Evolutionary conservation across 805 yeast genomes (phyloP).

Genomic region (Zygotorulaspora sp.): DNA sequence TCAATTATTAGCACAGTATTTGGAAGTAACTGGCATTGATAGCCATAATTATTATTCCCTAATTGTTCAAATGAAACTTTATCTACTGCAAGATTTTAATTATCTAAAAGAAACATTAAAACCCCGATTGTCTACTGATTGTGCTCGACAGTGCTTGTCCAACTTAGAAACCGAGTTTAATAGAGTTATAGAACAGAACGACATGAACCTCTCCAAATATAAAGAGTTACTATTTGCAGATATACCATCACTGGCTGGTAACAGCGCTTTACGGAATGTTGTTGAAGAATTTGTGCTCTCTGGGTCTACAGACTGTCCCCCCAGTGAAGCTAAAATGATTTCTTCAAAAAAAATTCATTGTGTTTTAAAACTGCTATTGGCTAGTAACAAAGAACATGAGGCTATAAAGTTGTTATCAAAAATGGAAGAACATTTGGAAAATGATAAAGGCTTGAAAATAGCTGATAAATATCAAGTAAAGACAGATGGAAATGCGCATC

Average conservation of each 20-base stretch:
- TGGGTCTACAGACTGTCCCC: constrained; percentile 10
- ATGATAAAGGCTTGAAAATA: constrained; percentile 3
- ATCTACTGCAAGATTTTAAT: constrained; percentile 24
- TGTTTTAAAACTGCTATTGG: constrained; percentile 28
- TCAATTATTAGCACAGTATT: constrained; percentile 25
- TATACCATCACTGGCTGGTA: constrained; percentile 15
- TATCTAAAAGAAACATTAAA: constrained; percentile 19
- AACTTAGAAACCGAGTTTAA: constrained; percentile 15
- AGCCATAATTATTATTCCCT: constrained; percentile 17
- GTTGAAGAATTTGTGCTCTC: constrained; percentile 18
- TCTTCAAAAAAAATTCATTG: constrained; percentile 25
- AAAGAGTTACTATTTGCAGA: constrained; percentile 22
- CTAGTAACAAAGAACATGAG: constrained; percentile 21
- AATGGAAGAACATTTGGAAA: constrained; percentile 31
- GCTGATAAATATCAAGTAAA: constrained; percentile 21
- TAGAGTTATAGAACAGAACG: constrained; percentile 18
- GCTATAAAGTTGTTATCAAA: constrained; percentile 35
- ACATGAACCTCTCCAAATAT: constrained; percentile 15
- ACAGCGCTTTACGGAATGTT: constrained; percentile 16
- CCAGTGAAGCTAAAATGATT: constrained; percentile 9
- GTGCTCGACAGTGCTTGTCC: constrained; percentile 8
- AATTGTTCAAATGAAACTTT: constrained; percentile 25
- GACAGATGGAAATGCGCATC: constrained; percentile 40
- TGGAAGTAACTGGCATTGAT: constrained; percentile 18
- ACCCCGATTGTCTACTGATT: constrained; percentile 8